Conservation (phyloP, 495 filamentous ascomycete genomes). For the Penicillium coprophilum region DNA sequence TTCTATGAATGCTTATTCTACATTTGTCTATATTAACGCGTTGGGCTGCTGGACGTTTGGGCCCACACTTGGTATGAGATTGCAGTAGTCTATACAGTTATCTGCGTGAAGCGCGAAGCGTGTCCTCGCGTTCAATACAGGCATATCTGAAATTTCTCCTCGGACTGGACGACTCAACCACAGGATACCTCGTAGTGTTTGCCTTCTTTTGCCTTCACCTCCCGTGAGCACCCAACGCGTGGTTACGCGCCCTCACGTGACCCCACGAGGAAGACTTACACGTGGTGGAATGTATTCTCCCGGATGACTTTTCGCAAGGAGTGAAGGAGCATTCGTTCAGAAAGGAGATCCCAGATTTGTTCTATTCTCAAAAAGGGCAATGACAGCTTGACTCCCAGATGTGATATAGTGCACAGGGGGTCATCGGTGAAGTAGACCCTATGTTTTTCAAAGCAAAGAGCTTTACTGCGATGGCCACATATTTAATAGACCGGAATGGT, state of each 20-base stretch:
- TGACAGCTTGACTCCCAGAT: neutral
- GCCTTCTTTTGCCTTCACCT: neutral
- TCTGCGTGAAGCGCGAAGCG: neutral
- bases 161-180: neutral
- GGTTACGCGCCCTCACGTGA: constrained; percentile 13
- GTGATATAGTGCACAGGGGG: neutral
- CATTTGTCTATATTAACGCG: neutral
- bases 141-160: neutral
- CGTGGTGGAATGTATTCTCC: constrained; percentile 8
- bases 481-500: neutral
- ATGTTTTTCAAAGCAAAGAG: neutral
- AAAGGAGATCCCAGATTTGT: neutral
- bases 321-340: neutral
- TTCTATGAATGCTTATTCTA: neutral
- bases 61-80: constrained; percentile 1
- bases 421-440: neutral
- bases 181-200: neutral
- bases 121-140: constrained; percentile 1
- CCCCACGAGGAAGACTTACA: constrained; percentile 8
- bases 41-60: neutral
- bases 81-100: constrained; percentile 4
- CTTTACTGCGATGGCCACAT: too few species aligned
- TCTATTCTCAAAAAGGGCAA: neutral
- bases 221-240: neutral
- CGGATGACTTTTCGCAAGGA: constrained; percentile 1